A percentile compares a stretch with the other conserved stretches of the same genome.
phyloP scores from a whole-genome alignment of 768 basidiomycete species.

The Coprinellus aureogranulatus region DNA sequence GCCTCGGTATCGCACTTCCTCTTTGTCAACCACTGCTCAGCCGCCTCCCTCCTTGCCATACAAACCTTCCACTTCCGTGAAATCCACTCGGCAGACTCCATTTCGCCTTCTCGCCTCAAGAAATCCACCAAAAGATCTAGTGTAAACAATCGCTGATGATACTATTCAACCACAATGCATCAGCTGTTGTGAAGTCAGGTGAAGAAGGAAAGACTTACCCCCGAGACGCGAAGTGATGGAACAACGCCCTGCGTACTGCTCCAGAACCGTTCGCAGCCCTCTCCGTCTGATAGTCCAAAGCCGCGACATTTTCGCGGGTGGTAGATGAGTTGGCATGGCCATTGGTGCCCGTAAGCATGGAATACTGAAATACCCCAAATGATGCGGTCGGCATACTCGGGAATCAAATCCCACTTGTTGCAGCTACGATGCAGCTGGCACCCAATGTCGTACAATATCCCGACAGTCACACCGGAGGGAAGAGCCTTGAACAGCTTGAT shows the following conservation, averaged over 20 bases:
- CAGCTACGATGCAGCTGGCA: slow-evolving; percentile 27
- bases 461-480: slow-evolving; percentile 16
- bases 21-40: not conserved
- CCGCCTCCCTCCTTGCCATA: slow-evolving; percentile 3
- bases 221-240: slow-evolving; percentile 22
- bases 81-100: slow-evolving; percentile 15
- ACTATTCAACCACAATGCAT: slow-evolving; percentile 14
- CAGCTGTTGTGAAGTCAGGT: not conserved
- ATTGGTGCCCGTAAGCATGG: slow-evolving; percentile 36
- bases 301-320: slow-evolving; percentile 26
- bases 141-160: slow-evolving; percentile 23
- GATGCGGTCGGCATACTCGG: slow-evolving; percentile 19
- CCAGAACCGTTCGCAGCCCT: slow-evolving; percentile 30
- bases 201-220: slow-evolving; percentile 17
- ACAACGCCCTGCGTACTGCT: slow-evolving; percentile 20
- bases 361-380: slow-evolving; percentile 29
- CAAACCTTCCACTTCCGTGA: not conserved
- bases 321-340: slow-evolving; percentile 31
- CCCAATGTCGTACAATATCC: slow-evolving; percentile 28
- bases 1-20: not conserved
- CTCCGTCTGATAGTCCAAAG: slow-evolving; percentile 26
- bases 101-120: slow-evolving; percentile 10
- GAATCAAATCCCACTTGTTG: slow-evolving; percentile 18
- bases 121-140: slow-evolving; percentile 24
- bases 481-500: slow-evolving; percentile 27